Base-by-base conservation (phyloP, 768 basidiomycete genomes). In the Cubamyces lactineus region DNA sequence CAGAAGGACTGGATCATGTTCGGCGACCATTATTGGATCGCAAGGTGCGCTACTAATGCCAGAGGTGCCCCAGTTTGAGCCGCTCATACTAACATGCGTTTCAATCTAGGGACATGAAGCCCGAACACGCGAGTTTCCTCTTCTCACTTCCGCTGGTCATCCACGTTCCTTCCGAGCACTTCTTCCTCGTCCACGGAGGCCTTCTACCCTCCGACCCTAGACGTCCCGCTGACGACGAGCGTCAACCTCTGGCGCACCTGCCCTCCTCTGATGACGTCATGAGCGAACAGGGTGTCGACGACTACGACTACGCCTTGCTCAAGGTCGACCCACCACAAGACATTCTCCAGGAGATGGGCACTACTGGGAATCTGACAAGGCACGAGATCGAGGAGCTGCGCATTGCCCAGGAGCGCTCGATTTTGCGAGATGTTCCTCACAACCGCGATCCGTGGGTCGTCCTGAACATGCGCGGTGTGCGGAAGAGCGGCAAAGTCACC, bases 161-260 rank as follows among this genome's bases (percentile, higher is more conserved):
- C 8, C 86, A 96, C 70, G 75, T 91, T 16, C 92, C 94, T 0
- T 80, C 81, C 2, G 83, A 89, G 2, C 92, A 96, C 69, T 75
- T 86, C 0, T 87, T 86, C 75, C 79, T 96, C 49, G 91, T 88
- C 1, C 94, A 97, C 66, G 95, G 86, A 1, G 96, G 96, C 6
- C 69, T 96, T 19, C 80, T 98, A 1, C 82, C 94, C 0, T 82
- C 80, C 5, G 85, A 96, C 70, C 88, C 92, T 2, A 75, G 73
- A 1, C 82, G 79, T 62, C 71, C 82, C 28, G 71, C 76, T 17
- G 77, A 76, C 23, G 77, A 86, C 66, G 74, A 75, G 24, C 78
- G 75, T 12, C 94, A 96, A 69, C 94, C 94, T 2, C 81, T 96
- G 17, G 84, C 90, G 2, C 83, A 80, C 54, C 70, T 82, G n/a